Evolutionary conservation across 1,284 basidiomycete genomes (phyloP).

Genomic region (Cryptococcus sp.): DNA sequence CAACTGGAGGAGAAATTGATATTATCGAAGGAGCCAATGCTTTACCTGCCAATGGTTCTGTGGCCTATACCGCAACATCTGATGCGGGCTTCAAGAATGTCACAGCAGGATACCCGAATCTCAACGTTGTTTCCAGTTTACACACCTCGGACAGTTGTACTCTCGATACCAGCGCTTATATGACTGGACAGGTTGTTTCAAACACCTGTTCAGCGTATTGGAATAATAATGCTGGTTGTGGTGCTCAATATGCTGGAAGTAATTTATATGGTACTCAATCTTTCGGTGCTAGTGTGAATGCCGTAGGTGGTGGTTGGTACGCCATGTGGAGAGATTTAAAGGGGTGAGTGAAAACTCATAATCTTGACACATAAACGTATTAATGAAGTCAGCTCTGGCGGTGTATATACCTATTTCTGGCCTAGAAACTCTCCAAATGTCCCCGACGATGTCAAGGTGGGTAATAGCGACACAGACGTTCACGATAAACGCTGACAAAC

Average conservation of each 20-base stretch:
- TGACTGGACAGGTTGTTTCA: slow-evolving; percentile 21
- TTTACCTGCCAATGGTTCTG: slow-evolving; percentile 21
- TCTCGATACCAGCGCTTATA: slow-evolving; percentile 52
- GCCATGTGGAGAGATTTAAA: slow-evolving; percentile 51
- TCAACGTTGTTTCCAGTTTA: slow-evolving; percentile 57
- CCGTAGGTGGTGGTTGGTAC: slow-evolving; percentile 71
- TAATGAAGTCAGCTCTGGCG: slow-evolving; percentile 20
- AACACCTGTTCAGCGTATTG: slow-evolving; percentile 57
- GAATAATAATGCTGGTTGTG: slow-evolving; percentile 62
- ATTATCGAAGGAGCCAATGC: slow-evolving; percentile 74
- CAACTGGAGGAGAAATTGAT: slow-evolving; percentile 72
- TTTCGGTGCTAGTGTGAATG: slow-evolving; percentile 32
- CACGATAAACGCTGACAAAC: background rate
- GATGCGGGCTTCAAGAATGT: slow-evolving; percentile 13
- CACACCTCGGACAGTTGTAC: slow-evolving; percentile 61
- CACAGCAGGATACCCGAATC: slow-evolving; percentile 46
- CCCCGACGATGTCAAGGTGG: slow-evolving; percentile 37
- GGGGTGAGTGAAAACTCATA: slow-evolving; percentile 21
- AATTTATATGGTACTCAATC: slow-evolving; percentile 23
- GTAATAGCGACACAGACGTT: slow-evolving; percentile 1
- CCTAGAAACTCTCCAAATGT: slow-evolving; percentile 29
- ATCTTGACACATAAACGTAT: background rate
- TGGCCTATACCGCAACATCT: slow-evolving; percentile 25
- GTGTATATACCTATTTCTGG: slow-evolving; percentile 40
- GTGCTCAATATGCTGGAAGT: slow-evolving; percentile 52